These are phyloP conservation scores for Paraphaeosphaeria sporulosa DNA, from an alignment of 2,329 filamentous ascomycete species.

Conservation along the genomic window DNA sequence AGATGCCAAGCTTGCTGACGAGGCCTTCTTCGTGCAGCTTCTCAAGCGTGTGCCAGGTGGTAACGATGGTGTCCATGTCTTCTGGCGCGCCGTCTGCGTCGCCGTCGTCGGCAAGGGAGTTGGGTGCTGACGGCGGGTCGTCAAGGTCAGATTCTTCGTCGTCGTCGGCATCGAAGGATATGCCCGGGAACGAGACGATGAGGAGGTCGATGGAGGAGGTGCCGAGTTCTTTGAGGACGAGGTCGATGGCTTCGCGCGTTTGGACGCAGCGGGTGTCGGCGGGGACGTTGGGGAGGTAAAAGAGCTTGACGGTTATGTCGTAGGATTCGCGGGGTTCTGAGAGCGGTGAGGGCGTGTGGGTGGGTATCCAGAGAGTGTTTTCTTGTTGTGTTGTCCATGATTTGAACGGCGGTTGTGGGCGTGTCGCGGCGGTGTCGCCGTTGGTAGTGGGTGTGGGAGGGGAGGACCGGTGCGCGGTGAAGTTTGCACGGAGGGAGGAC, in stretches of 20 bases:
- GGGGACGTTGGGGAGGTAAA: slow-evolving; percentile 81
- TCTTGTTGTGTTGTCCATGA: slow-evolving; percentile 71
- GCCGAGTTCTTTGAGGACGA: slow-evolving; percentile 82
- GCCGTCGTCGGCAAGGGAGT: slow-evolving; percentile 49
- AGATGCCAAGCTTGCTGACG: slow-evolving; percentile 79
- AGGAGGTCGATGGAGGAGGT: slow-evolving; percentile 82
- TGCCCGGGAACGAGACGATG: slow-evolving; percentile 90
- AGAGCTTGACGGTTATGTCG: slow-evolving; percentile 94
- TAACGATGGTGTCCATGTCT: slow-evolving; percentile 69
- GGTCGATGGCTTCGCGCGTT: slow-evolving; percentile 76
- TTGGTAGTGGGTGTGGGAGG: slow-evolving; percentile 39
- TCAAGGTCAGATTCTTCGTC: slow-evolving; percentile 80
- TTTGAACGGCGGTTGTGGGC: slow-evolving; percentile 50
- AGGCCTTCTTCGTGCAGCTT: slow-evolving; percentile 73
- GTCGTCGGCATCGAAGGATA: slow-evolving; percentile 92
- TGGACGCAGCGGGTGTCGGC: slow-evolving; percentile 71
- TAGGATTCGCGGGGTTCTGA: slow-evolving; percentile 84
- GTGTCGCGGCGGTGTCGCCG: slow-evolving; percentile 43
- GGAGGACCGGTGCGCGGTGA: slow-evolving; percentile 75
- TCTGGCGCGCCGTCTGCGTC: slow-evolving; percentile 54
- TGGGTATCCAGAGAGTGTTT: slow-evolving; percentile 74
- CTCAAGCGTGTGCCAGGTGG: slow-evolving; percentile 75
- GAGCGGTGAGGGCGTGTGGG: slow-evolving; percentile 73
- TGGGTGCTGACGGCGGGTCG: slow-evolving; percentile 31
- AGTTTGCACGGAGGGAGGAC: slow-evolving; percentile 85